phyloP scores from a whole-genome alignment of 768 basidiomycete genomes.

The Suillus occidentalis region DNA sequence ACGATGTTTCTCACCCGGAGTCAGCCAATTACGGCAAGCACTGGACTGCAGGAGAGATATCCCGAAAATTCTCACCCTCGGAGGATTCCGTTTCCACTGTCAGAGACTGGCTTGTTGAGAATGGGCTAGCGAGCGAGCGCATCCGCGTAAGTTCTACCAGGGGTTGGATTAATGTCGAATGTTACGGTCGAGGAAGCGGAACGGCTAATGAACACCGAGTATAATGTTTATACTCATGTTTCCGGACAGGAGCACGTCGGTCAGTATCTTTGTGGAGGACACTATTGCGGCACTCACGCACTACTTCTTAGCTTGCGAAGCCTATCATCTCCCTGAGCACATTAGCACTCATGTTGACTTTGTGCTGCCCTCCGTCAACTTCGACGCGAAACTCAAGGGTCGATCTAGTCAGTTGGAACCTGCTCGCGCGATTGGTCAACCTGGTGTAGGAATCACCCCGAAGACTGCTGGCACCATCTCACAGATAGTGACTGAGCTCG shows the following conservation, averaged over 20 bases:
- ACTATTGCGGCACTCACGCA: not conserved
- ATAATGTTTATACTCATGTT: constrained; percentile 32
- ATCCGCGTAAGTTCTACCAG: constrained; percentile 21
- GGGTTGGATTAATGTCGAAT: constrained; percentile 30
- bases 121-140: constrained; percentile 25
- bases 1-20: constrained; percentile 35
- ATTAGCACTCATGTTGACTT: constrained; percentile 34
- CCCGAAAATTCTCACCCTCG: constrained; percentile 29
- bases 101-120: constrained; percentile 26
- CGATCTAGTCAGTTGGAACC: constrained; percentile 15
- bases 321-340: constrained; percentile 34
- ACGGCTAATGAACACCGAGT: constrained; percentile 33
- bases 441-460: constrained; percentile 15
- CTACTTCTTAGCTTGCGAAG: constrained; percentile 28
- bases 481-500: constrained; percentile 15
- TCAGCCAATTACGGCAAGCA: constrained; percentile 34
- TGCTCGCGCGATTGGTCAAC: constrained; percentile 17
- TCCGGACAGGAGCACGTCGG: constrained; percentile 30
- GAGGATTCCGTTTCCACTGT: constrained; percentile 27
- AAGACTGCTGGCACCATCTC: constrained; percentile 16
- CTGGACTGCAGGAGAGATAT: constrained; percentile 29
- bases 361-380: constrained; percentile 34
- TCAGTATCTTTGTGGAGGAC: constrained; percentile 17
- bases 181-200: constrained; percentile 35
- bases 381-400: constrained; percentile 25